Conservation (phyloP, 1,284 basidiomycete species). For the Heimioporus retisporus region DNA sequence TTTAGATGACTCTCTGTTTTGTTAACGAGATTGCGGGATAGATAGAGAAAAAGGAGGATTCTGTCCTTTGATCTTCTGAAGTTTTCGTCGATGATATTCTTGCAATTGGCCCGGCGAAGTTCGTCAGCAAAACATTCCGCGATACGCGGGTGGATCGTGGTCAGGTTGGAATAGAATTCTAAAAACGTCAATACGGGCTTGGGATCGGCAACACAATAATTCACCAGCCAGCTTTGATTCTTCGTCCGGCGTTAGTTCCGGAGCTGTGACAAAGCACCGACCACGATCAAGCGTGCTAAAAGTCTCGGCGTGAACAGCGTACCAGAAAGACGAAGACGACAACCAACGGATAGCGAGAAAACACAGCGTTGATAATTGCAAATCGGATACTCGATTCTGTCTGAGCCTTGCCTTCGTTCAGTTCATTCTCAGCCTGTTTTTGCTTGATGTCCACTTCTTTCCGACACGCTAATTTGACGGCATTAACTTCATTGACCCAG, state of each 20-base stretch:
- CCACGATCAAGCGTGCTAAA: conserved; percentile 32
- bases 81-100: conserved; percentile 27
- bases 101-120: conserved; percentile 24
- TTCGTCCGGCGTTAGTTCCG: conserved; percentile 27
- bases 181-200: not conserved
- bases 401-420: conserved; percentile 14
- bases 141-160: conserved; percentile 25
- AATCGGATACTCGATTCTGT: conserved; percentile 36
- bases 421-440: conserved; percentile 24
- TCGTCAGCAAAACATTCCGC: conserved; percentile 33
- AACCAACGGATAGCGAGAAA: conserved; percentile 42
- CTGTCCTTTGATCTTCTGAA: conserved; percentile 39
- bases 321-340: not conserved
- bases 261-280: conserved; percentile 24
- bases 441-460: conserved; percentile 19
- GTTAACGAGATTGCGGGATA: conserved; percentile 26
- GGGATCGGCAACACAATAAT: not conserved
- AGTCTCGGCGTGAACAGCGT: conserved; percentile 1
- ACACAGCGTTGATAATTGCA: conserved; percentile 36
- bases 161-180: conserved; percentile 33
- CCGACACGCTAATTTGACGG: conserved; percentile 8
- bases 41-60: conserved; percentile 29
- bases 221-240: conserved; percentile 25
- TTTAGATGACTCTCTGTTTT: conserved; percentile 24
- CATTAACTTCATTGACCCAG: conserved; percentile 36